Evolutionary conservation across 306 rosid genomes (phyloP).

Genomic region (Cicer pinnatifidum): DNA sequence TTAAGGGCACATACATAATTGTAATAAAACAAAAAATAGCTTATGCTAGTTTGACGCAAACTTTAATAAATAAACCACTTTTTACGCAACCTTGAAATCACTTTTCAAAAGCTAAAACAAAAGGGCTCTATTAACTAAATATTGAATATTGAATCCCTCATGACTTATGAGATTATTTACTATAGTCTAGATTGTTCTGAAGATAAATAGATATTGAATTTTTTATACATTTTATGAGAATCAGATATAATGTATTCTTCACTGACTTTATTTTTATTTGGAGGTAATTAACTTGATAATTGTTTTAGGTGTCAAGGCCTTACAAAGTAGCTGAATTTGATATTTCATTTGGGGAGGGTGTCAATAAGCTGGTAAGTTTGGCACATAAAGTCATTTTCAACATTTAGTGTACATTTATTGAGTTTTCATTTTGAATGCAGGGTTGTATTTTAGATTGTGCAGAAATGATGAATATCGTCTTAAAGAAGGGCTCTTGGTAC

Average conservation of each 20-base stretch:
- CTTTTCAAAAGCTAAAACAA: not conserved
- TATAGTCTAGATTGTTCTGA: slow-evolving; percentile 9
- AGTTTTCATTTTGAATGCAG: slow-evolving; percentile 58
- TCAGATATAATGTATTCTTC: slow-evolving; percentile 31
- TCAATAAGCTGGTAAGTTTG: slow-evolving; percentile 73
- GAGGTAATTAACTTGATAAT: slow-evolving; percentile 41
- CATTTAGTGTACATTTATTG: slow-evolving; percentile 27
- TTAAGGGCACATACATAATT: not conserved
- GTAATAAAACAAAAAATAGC: not conserved
- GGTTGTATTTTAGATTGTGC: slow-evolving; percentile 98
- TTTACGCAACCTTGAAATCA: slow-evolving; percentile 8
- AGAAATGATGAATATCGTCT: slow-evolving; percentile 78
- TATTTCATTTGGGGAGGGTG: slow-evolving; percentile 95
- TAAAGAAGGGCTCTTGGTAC: slow-evolving; percentile 95
- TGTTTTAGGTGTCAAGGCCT: slow-evolving; percentile 89
- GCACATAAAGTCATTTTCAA: slow-evolving; percentile 24
- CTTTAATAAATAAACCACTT: not conserved
- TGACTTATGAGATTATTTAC: not conserved
- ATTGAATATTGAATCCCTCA: slow-evolving; percentile 7
- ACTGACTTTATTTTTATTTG: slow-evolving; percentile 16
- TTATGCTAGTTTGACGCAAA: not conserved
- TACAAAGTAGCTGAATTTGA: slow-evolving; percentile 97
- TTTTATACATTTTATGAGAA: not conserved
- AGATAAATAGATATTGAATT: slow-evolving; percentile 1
- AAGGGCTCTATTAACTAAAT: not conserved